Base-by-base conservation (phyloP, 2,329 filamentous ascomycete genomes). In the Ophiostoma ips region DNA sequence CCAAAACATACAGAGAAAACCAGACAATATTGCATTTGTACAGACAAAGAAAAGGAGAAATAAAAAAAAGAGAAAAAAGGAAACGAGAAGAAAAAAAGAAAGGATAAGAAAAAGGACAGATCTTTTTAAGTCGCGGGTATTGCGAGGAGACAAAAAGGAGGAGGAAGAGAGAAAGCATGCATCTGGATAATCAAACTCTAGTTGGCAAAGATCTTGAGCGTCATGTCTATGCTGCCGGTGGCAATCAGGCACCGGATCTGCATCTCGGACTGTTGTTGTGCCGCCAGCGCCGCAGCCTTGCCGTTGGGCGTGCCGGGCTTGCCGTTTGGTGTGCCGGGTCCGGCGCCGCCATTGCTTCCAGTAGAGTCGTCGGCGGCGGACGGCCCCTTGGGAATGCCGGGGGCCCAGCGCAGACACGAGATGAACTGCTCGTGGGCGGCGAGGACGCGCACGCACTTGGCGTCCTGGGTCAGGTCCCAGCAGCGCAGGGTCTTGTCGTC, bases 401-500 rank as follows among this genome's bases (percentile, higher is more conserved):
- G 89, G 2, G 88, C 90, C 89, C 90, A 96, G 54, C 87, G 70
- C 59, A 95, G 72, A 61, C 85, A 90, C 53, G 79, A 88, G 46
- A 95, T 78, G 60, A 96, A 95, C 61, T 88, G 87, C 5, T 76
- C 80, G 62, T 94, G 88, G 0, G 80, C 85, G 35, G 75, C 72
- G 15, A 96, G 69, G 1, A 79, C 81, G 65, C 90, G 90, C 57
- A 95, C 87, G 59, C 87, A 90, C 60, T 88, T 89, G 38, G 86
- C 87, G 63, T 94, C 88, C 62, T 96, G 90, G 24, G 77, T 76
- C 24, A 96, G 70, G 68, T 96, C 90, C 90, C 90, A 96, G 69
- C 89, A 95, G 50, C 89, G 76, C 53, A 96, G 73, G 5, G 87
- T 89, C 69, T 92, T 94, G 68, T 96, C 90, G 63, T 96, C 90